Evolutionary conservation across 148 eudicot species (phyloP).

Genomic region (Rhododendron kiyosumense): DNA sequence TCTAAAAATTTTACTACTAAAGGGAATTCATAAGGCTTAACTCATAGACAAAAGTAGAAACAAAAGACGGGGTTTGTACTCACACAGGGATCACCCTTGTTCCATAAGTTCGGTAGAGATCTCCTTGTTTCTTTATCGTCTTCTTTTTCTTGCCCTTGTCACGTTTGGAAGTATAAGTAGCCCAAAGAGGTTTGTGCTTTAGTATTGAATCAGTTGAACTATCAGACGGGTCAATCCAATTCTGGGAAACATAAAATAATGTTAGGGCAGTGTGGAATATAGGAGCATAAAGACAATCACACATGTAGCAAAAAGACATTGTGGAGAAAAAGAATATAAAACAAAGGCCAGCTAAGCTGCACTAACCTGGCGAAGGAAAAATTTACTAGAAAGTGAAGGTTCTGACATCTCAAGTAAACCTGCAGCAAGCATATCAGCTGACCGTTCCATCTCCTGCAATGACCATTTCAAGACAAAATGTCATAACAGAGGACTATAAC

Average conservation of each 20-base stretch:
- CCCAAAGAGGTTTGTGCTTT: conserved; percentile 97
- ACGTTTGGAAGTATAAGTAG: conserved; percentile 41
- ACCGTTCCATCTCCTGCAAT: conserved; percentile 93
- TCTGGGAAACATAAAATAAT: conserved; percentile 38
- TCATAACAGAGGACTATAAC: not conserved
- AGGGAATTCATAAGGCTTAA: not conserved
- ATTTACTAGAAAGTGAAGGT: conserved; percentile 87
- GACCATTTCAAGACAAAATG: conserved; percentile 6
- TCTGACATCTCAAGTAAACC: conserved; percentile 94
- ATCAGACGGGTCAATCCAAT: conserved; percentile 70
- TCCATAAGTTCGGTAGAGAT: conserved; percentile 79
- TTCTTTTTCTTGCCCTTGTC: conserved; percentile 54
- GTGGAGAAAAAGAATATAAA: not conserved
- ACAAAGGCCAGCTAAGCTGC: not conserved
- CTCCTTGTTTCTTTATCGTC: conserved; percentile 56
- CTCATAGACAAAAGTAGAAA: conserved; percentile 7
- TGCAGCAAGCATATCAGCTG: conserved; percentile 98
- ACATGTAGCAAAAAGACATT: not conserved
- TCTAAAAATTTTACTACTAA: not conserved
- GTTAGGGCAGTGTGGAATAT: not conserved
- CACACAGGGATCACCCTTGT: conserved; percentile 98
- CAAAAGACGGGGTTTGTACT: conserved; percentile 17
- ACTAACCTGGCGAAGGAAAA: conserved; percentile 90
- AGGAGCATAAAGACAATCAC: not conserved
- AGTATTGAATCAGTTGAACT: conserved; percentile 72